Evolutionary conservation across 441 rosid genomes (phyloP).

Genomic region (Biscutella laevigata): DNA sequence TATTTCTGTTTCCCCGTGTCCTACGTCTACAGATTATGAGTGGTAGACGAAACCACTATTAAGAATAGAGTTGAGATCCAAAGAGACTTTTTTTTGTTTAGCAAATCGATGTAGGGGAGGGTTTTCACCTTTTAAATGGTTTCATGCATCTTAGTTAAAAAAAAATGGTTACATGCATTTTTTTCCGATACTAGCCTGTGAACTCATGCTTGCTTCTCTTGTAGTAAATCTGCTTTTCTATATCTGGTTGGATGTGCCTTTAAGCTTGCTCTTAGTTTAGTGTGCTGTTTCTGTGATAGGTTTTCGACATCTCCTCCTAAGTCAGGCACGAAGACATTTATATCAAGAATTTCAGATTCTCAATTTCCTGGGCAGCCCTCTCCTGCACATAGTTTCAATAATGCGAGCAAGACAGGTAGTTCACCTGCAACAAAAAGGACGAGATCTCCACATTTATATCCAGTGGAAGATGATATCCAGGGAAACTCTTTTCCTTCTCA

Average conservation of each 20-base stretch:
- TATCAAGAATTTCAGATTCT: constrained; percentile 34
- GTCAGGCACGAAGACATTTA: constrained; percentile 34
- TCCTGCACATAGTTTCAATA: constrained; percentile 21
- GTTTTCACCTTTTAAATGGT: constrained; percentile 1
- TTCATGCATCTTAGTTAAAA: too few relatives aligned
- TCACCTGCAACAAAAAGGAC: constrained; percentile 53
- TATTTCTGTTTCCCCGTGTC: background rate
- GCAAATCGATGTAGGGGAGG: background rate
- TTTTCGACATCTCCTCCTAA: constrained; percentile 41
- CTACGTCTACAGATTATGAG: constrained; percentile 2
- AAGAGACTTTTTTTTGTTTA: background rate
- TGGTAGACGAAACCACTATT: background rate
- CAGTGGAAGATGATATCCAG: constrained; percentile 35
- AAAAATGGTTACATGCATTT: too few relatives aligned
- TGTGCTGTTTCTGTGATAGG: constrained; percentile 34
- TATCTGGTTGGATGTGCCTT: constrained; percentile 9
- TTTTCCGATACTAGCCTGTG: constrained; percentile 1
- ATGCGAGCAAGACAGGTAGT: constrained; percentile 25
- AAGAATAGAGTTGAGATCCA: constrained; percentile 4
- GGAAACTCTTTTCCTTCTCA: constrained; percentile 32
- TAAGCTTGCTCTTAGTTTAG: constrained; percentile 1
- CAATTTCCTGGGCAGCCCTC: constrained; percentile 33
- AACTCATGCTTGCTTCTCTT: constrained; percentile 18
- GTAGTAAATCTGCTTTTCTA: constrained; percentile 11
- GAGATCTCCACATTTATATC: constrained; percentile 54